These are phyloP conservation scores for Chernovozyma sophiae-reginae DNA, from an alignment of 1,139 yeast genomes.

Conservation along the genomic window DNA sequence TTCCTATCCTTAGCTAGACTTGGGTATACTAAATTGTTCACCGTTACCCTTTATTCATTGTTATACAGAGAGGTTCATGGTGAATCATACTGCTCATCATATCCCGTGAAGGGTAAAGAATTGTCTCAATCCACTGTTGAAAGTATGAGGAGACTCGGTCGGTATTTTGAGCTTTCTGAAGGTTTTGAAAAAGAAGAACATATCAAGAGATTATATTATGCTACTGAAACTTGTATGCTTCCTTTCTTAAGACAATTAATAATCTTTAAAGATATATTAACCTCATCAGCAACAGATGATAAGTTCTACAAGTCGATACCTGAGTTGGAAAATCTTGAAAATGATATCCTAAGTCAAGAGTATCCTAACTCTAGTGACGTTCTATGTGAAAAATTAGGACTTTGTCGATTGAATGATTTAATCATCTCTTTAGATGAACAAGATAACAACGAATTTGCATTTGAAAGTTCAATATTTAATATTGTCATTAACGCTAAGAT, in stretches of 20 bases:
- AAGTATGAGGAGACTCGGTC: conserved; percentile 1
- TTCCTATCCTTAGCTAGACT: conserved; percentile 27
- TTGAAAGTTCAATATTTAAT: conserved; percentile 24
- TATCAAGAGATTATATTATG: conserved; percentile 17
- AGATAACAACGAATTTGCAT: conserved; percentile 10
- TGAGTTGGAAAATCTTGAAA: conserved; percentile 16
- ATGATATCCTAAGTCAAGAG: conserved; percentile 14
- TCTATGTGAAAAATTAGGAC: conserved; percentile 17
- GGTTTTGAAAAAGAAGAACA: conserved; percentile 8
- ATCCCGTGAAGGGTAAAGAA: neutral
- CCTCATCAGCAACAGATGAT: conserved; percentile 24
- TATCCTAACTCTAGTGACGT: conserved; percentile 17
- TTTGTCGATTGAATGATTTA: conserved; percentile 20
- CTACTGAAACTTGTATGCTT: conserved; percentile 27
- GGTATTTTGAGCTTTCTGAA: neutral
- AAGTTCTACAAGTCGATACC: conserved; percentile 17
- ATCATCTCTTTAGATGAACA: conserved; percentile 11
- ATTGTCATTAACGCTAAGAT: conserved; percentile 24
- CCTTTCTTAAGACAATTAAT: conserved; percentile 36
- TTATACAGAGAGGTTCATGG: conserved; percentile 7
- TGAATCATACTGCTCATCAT: neutral
- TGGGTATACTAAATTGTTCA: conserved; percentile 27
- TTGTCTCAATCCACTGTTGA: neutral
- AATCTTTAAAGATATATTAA: conserved; percentile 32
- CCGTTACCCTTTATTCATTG: conserved; percentile 20